phyloP scores from a whole-genome alignment of 1,284 basidiomycete genomes.

The Dichomitus squalens region DNA sequence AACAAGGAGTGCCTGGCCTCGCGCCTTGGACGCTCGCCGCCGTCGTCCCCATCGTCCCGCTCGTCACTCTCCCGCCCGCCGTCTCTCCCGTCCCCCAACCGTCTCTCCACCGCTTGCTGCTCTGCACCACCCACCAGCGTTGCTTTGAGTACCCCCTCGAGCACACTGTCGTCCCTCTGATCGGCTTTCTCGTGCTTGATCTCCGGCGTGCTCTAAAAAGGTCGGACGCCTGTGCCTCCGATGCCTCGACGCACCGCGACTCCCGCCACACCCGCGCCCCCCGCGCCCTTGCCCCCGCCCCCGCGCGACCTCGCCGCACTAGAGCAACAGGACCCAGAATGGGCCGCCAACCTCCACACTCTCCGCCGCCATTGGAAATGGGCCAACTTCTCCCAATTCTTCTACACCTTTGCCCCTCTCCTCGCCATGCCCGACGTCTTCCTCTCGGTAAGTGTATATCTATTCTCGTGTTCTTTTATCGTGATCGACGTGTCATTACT shows the following conservation, averaged over 20 bases:
- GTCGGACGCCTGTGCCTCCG: slow-evolving; percentile 32
- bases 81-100: neutral
- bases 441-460: slow-evolving; percentile 51
- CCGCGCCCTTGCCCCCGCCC: slow-evolving; percentile 27
- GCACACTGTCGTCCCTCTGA: neutral
- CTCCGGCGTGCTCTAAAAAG: slow-evolving; percentile 30
- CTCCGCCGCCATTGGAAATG: slow-evolving; percentile 78
- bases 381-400: slow-evolving; percentile 83
- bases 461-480: slow-evolving; percentile 16
- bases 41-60: slow-evolving; percentile 8
- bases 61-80: slow-evolving; percentile 2
- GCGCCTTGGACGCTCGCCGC: slow-evolving; percentile 6
- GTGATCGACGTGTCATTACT: slow-evolving; percentile 10
- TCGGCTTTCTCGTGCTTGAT: slow-evolving; percentile 17
- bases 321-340: slow-evolving; percentile 30
- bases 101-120: neutral
- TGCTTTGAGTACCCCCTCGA: neutral
- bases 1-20: slow-evolving; percentile 9
- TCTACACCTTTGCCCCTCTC: slow-evolving; percentile 71
- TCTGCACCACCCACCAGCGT: neutral
- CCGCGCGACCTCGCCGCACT: slow-evolving; percentile 27
- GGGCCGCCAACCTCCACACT: slow-evolving; percentile 45
- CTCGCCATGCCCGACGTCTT: slow-evolving; percentile 67
- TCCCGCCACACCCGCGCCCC: slow-evolving; percentile 31
- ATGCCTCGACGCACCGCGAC: slow-evolving; percentile 38